phyloP scores from a whole-genome alignment of 768 basidiomycete species.

The Leccinum imitatum region DNA sequence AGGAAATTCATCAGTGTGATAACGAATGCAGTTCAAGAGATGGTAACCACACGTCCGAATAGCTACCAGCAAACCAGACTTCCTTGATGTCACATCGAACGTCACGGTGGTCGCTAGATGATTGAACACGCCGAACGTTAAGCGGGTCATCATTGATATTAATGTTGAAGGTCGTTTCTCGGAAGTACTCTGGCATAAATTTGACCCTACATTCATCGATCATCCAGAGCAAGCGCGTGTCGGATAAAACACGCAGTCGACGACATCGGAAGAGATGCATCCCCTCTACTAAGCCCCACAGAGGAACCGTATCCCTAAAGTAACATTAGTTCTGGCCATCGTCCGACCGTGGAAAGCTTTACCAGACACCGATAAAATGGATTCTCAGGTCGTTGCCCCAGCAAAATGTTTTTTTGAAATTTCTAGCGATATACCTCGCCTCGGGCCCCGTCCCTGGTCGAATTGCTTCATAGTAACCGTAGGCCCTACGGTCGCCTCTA shows the following conservation, averaged over 20 bases:
- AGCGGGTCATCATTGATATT: too few relatives aligned
- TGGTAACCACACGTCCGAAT: constrained; percentile 24
- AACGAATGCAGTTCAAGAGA: too few relatives aligned
- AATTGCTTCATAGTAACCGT: not conserved
- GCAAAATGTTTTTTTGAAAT: not conserved
- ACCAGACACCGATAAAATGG: not conserved
- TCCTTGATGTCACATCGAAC: not conserved
- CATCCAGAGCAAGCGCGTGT: not conserved
- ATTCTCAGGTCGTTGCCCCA: not conserved
- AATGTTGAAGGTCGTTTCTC: not conserved
- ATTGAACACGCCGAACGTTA: not conserved
- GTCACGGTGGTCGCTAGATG: not conserved
- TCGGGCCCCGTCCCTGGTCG: not conserved
- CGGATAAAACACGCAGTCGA: not conserved
- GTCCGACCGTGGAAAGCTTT: not conserved
- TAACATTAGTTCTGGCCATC: not conserved
- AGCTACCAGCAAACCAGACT: not conserved
- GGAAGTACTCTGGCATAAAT: not conserved
- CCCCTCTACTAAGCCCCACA: not conserved
- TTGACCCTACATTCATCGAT: not conserved
- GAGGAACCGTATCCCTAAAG: not conserved
- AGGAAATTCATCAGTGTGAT: not conserved
- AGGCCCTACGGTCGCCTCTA: not conserved
- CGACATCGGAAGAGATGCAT: not conserved
- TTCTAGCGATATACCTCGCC: not conserved